phyloP scores from a whole-genome alignment of 2,329 filamentous ascomycete species.

The Zymoseptoria crescenta region DNA sequence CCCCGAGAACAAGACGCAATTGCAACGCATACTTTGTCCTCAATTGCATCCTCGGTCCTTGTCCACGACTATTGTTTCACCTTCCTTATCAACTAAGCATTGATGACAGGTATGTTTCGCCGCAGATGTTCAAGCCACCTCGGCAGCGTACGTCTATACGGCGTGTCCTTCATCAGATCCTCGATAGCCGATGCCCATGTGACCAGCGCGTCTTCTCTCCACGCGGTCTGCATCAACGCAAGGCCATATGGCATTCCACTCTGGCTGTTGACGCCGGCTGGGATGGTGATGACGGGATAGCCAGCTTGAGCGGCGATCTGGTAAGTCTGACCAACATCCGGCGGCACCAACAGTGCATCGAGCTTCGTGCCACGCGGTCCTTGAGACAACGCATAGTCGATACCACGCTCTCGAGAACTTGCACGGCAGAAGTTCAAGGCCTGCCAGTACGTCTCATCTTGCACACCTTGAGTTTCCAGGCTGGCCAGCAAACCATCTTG shows the following conservation, averaged over 20 bases:
- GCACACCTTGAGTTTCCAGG: constrained; percentile 51
- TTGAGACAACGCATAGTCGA: constrained; percentile 55
- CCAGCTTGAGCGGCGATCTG: constrained; percentile 68
- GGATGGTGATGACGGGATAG: constrained; percentile 64
- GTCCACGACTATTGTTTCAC: no score
- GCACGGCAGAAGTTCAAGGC: constrained; percentile 56
- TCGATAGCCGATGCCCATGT: constrained; percentile 39
- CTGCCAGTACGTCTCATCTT: constrained; percentile 59
- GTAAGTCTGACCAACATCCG: constrained; percentile 59
- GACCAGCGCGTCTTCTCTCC: constrained; percentile 26
- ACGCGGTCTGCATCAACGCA: constrained; percentile 31
- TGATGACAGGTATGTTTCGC: constrained; percentile 30
- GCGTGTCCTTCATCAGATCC: constrained; percentile 26
- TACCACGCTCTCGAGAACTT: constrained; percentile 55
- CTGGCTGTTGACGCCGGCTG: constrained; percentile 48
- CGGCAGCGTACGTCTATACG: constrained; percentile 25
- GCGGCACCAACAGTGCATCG: constrained; percentile 59
- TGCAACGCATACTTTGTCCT: no score
- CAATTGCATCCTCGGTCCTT: no score
- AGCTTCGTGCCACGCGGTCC: constrained; percentile 40
- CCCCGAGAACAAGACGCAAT: no score
- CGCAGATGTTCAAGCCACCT: constrained; percentile 33
- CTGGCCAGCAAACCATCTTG: constrained; percentile 64
- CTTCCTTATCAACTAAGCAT: not conserved
- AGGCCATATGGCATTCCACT: constrained; percentile 41